Percentiles rank a stretch among this genome's conserved stretches.
Conservation (phyloP, 164 flowering plant genomes). For the Dillenia suffruticosa region DNA sequence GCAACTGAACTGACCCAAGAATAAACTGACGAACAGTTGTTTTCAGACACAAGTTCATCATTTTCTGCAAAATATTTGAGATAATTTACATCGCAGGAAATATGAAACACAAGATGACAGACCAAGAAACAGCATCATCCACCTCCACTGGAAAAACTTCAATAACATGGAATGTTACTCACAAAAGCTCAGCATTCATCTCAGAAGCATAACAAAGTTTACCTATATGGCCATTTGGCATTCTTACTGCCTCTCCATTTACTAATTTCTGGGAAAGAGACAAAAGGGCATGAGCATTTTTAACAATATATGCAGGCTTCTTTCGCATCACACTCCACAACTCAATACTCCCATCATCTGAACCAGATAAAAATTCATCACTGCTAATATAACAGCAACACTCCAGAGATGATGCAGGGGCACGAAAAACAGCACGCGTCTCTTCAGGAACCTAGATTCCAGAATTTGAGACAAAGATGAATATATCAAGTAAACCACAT, state of each 20-base stretch:
- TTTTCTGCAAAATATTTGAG: slow-evolving; percentile 35
- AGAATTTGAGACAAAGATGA: not conserved
- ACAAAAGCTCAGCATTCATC: no score
- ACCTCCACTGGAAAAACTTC: no score
- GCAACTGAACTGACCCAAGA: slow-evolving; percentile 87
- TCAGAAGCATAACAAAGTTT: not conserved
- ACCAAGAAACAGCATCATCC: no score
- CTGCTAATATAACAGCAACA: slow-evolving; percentile 73
- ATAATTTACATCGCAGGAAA: no score
- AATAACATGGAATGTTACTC: no score
- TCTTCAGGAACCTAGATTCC: slow-evolving; percentile 81
- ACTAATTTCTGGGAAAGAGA: slow-evolving; percentile 12
- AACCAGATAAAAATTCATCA: slow-evolving; percentile 87
- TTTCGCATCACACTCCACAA: slow-evolving; percentile 67
- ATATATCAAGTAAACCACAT: not conserved
- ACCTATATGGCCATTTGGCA: slow-evolving; percentile 52
- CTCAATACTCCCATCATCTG: slow-evolving; percentile 92
- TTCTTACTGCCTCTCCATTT: slow-evolving; percentile 17
- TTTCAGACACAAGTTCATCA: slow-evolving; percentile 20
- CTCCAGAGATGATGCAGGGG: slow-evolving; percentile 74
- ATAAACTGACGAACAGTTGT: slow-evolving; percentile 31
- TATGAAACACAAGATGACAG: no score
- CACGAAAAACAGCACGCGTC: slow-evolving; percentile 70
- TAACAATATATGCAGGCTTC: slow-evolving; percentile 77
- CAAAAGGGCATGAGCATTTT: slow-evolving; percentile 71